Evolutionary conservation across 768 basidiomycete species (phyloP).

Genomic region (Leccinellum luteum): DNA sequence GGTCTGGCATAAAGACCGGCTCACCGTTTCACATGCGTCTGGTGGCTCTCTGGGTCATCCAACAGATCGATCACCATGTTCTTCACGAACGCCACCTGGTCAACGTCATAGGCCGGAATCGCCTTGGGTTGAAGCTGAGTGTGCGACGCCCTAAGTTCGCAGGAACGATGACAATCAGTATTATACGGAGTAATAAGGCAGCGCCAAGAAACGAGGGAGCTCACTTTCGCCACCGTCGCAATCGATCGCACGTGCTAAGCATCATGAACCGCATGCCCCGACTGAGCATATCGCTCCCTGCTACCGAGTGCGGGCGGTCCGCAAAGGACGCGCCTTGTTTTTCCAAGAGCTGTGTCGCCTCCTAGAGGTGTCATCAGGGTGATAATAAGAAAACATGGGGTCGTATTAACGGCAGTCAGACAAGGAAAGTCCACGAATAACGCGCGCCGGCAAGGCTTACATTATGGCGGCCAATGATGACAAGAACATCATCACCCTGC

Average conservation of each 20-base stretch:
- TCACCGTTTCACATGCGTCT: conserved; percentile 33
- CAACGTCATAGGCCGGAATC: conserved; percentile 42
- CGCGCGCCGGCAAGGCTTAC: not conserved
- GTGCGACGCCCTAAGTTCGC: conserved; percentile 46
- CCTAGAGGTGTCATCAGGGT: conserved; percentile 10
- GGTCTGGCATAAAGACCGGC: conserved; percentile 17
- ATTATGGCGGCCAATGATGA: conserved; percentile 26
- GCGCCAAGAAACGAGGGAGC: not conserved
- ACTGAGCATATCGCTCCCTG: conserved; percentile 55
- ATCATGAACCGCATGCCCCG: conserved; percentile 58
- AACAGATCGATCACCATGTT: conserved; percentile 22
- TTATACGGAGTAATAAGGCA: not conserved
- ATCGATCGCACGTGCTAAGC: conserved; percentile 51
- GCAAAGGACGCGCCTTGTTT: conserved; percentile 50
- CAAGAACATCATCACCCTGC: conserved; percentile 25
- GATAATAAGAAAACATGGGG: not conserved
- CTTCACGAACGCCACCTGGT: conserved; percentile 40
- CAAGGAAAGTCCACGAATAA: not conserved
- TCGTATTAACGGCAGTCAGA: not conserved
- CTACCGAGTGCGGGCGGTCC: conserved; percentile 51
- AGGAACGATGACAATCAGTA: not conserved
- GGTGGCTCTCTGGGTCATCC: conserved; percentile 23
- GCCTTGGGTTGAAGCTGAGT: conserved; percentile 51
- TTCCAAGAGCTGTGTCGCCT: conserved; percentile 58
- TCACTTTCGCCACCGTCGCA: conserved; percentile 56